phyloP scores from a whole-genome alignment of 2,329 filamentous ascomycete species.

The Phyllosticta citrichinensis region DNA sequence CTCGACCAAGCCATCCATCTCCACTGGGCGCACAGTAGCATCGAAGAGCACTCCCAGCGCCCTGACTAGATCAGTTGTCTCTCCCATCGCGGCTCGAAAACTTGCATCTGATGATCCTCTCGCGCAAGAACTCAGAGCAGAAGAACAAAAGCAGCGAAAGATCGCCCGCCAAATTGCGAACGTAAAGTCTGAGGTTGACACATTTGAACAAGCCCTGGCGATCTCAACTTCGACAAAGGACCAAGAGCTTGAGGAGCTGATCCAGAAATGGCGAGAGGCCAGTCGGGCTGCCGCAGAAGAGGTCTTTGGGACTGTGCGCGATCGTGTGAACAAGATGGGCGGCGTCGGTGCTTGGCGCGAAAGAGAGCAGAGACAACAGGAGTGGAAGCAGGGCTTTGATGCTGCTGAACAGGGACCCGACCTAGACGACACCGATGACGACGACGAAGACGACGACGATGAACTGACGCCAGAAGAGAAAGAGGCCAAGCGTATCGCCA shows the following conservation, averaged over 20 bases:
- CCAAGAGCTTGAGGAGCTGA: constrained; percentile 46
- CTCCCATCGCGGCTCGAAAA: neutral
- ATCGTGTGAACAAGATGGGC: constrained; percentile 53
- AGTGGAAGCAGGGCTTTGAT: constrained; percentile 28
- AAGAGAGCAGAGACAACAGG: constrained; percentile 23
- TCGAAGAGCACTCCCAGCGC: neutral
- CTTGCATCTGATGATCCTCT: neutral
- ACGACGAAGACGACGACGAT: constrained; percentile 28
- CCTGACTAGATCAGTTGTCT: neutral
- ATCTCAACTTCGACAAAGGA: constrained; percentile 32
- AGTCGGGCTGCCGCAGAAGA: constrained; percentile 57
- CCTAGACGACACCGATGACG: constrained; percentile 16
- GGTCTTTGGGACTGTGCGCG: constrained; percentile 50
- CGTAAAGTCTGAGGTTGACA: constrained; percentile 29
- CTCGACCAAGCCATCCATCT: constrained; percentile 12
- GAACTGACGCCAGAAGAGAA: constrained; percentile 24
- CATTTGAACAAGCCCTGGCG: constrained; percentile 35
- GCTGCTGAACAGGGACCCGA: constrained; percentile 22
- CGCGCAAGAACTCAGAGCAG: neutral
- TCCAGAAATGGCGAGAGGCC: constrained; percentile 51
- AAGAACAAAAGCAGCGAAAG: constrained; percentile 6
- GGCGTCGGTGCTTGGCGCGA: constrained; percentile 48
- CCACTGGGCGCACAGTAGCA: constrained; percentile 11
- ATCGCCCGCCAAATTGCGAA: constrained; percentile 8
- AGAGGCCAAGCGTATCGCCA: constrained; percentile 22